Evolutionary conservation across 371 early-diverging fungal genomes (phyloP), one percentile per base, ranked within the genome.

Genomic region (Racocetra persica): DNA sequence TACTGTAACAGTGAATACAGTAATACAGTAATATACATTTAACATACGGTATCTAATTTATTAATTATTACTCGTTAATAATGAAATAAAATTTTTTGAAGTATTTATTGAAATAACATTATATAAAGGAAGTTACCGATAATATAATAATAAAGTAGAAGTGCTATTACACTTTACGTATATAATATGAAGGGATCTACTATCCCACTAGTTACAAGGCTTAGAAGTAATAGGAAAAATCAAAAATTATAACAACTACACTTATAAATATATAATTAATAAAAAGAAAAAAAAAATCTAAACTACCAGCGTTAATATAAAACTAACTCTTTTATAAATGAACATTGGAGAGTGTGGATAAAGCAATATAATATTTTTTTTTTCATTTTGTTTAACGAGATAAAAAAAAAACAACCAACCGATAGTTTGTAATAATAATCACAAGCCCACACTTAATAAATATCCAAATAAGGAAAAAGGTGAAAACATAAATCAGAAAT

Each of bases 251-350:
- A 36, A 65, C 65, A 32, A 65, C 22, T 11, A 70, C 22, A 70
- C 32, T n/a, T 66, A 66, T 26, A 38, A 66, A 66, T 66, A 66
- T 66, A 66, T 36, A 70, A 45, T 45, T 45, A 45, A 45, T 49
- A 70, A 24, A 41, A 51, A 69, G n/a, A n/a, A n/a, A 69, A 45
- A 70, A 28, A 24, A n/a, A 45, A 8, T 36, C 20, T n/a, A 49
- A 70, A 70, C 71, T 70, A 70, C 71, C 69, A 70, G 71, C 71
- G 71, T 70, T 70, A 51, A 45, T 22, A 45, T 70, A 36, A 22
- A 65, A 32, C 28, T 65, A 65, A 62, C 62, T 62, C 28, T 36
- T 32, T 28, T 65, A 20, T 32, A 65, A 32, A 18, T 18, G 36
- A 24, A 2, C 18, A 65, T 18, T 32, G 26, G 13, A 62, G 62